Percentiles rank a stretch among this genome's conserved stretches.
Conservation (phyloP, 192 early-diverging fungal genomes). For the Cetraspora pellucida region DNA sequence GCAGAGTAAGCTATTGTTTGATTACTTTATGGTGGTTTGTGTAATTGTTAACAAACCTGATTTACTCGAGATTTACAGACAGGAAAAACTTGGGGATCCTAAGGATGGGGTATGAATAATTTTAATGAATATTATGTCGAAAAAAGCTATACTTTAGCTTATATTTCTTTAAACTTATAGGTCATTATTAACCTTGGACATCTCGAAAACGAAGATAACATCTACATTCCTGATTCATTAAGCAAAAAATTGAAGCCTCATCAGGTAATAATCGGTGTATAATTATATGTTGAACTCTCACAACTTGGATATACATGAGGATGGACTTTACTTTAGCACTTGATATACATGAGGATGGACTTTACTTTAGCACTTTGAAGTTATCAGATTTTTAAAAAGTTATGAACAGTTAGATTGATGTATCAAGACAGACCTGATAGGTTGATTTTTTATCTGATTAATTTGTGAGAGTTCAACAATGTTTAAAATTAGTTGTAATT, state of each 20-base stretch:
- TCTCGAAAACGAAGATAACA: conserved; percentile 51
- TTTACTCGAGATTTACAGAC: conserved; percentile 1
- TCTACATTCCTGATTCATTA: conserved; percentile 61
- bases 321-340: too few species aligned
- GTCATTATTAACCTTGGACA: conserved; percentile 65
- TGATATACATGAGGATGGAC: too few species aligned
- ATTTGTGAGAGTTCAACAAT: background rate
- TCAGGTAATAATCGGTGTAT: conserved; percentile 41
- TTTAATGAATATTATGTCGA: background rate
- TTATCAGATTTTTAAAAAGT: too few species aligned
- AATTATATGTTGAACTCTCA: too few species aligned
- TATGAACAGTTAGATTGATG: too few species aligned
- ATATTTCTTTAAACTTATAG: background rate
- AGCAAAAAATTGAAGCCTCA: conserved; percentile 63
- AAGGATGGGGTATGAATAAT: background rate
- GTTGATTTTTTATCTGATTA: conserved; percentile 14
- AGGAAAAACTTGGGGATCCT: background rate
- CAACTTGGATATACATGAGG: too few species aligned
- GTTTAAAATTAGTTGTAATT: background rate
- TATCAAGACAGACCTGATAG: too few species aligned
- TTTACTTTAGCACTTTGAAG: too few species aligned
- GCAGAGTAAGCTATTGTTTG: background rate
- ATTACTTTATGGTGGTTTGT: too few species aligned
- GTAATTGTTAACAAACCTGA: background rate
- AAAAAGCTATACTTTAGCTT: too few species aligned